Evolutionary conservation across 2,329 filamentous ascomycete genomes (phyloP), one percentile per base, ranked within the genome.

Genomic region (Penicillium sp.): DNA sequence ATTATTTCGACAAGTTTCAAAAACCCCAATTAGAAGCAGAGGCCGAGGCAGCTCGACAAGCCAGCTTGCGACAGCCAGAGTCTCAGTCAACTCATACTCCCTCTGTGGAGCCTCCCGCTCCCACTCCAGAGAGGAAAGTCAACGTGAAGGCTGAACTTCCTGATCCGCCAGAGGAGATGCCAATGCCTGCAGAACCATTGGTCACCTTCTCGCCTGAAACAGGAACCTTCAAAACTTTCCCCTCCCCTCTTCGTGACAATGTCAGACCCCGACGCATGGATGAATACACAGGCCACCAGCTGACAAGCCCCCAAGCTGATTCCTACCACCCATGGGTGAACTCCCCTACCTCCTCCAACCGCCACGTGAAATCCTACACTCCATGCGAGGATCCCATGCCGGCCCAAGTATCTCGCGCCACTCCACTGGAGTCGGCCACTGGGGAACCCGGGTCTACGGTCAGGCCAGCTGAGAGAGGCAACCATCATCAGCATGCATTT

Each of bases 171-270:
- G 52, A 58, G 35, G 28, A 45, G 32, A 54, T 52, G 44, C 42
- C 38, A 15, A 47, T 51, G 33, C 51, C 51, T 10, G 45, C 38
- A n/a, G 64, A 69, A 34, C 57, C 58, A 8, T 36, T 60, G n/a
- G 59, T 70, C 15, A 59, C 60, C 1, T 70, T 68, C 41, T 69
- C 64, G 6, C 65, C 66, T 4, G 56, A 55, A 35, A 69, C 64
- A 2, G 66, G 66, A n/a, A 70, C 66, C 4, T 70, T 69, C 37
- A 59, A 56, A 20, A 56, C 61, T 6, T 55, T 66, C 14, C 60
- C 64, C 14, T 67, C 66, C 9, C 64, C 65, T 7, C 37, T 55
- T 20, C 53, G 58, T 25, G 56, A 60, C 13, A 52, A 53, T 14
- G 43, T 44, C 14, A 47, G 55, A 28, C 54, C 53, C 28, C 45